Conservation (phyloP, 169 alveolate species). For the Plasmodium relictum region DNA sequence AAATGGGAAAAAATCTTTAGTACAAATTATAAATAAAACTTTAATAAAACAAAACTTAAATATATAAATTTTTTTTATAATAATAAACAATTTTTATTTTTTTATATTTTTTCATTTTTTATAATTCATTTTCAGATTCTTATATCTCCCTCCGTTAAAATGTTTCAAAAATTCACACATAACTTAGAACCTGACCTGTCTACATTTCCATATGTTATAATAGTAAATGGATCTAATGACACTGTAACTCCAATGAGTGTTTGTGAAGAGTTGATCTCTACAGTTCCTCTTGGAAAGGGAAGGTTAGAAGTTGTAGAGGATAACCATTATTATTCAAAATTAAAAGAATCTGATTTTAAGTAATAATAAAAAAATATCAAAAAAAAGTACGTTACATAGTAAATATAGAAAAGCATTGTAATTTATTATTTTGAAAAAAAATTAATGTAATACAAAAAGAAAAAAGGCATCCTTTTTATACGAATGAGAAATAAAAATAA, state of each 20-base stretch:
- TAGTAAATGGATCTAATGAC: constrained; percentile 71
- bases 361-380: constrained; percentile 6
- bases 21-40: background rate
- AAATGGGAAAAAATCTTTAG: constrained; percentile 72
- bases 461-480: background rate
- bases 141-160: constrained; percentile 74
- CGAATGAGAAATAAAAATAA: background rate
- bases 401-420: too few relatives aligned
- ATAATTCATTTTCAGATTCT: constrained; percentile 25
- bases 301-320: constrained; percentile 66
- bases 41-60: too few relatives aligned
- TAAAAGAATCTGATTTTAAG: constrained; percentile 70
- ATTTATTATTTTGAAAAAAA: too few relatives aligned
- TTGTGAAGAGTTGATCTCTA: constrained; percentile 45
- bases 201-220: constrained; percentile 71
- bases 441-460: background rate
- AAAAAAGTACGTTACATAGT: background rate
- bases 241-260: constrained; percentile 39
- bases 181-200: constrained; percentile 60
- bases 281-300: constrained; percentile 68
- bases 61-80: background rate
- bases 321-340: constrained; percentile 71
- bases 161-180: constrained; percentile 73
- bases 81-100: background rate
- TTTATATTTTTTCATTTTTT: background rate